These are phyloP conservation scores for Thermomucor indicae-seudaticae DNA, from an alignment of 371 early-diverging fungal genomes.

Conservation along the genomic window DNA sequence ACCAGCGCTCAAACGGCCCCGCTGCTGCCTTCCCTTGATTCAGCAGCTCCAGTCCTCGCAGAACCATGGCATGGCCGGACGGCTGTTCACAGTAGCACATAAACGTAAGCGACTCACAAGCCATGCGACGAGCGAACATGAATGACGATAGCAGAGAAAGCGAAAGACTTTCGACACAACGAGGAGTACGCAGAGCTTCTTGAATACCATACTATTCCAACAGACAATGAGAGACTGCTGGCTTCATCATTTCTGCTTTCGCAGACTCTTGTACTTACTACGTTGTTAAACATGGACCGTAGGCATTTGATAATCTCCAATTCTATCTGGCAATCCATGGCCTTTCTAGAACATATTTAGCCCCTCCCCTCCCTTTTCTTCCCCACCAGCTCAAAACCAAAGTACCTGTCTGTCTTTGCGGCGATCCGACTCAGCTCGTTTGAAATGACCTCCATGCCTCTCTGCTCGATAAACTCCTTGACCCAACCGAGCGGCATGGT, in stretches of 20 bases:
- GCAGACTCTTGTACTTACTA: constrained; percentile 16
- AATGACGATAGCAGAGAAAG: constrained; percentile 72
- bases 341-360: background rate
- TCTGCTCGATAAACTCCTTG: constrained; percentile 62
- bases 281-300: constrained; percentile 64
- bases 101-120: constrained; percentile 76
- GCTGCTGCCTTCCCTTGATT: constrained; percentile 25
- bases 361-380: background rate
- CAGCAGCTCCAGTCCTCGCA: constrained; percentile 45
- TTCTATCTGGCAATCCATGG: constrained; percentile 56
- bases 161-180: constrained; percentile 60
- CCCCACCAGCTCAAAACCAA: background rate
- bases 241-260: background rate
- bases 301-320: constrained; percentile 71
- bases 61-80: constrained; percentile 45
- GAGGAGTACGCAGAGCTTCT: constrained; percentile 30
- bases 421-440: constrained; percentile 57
- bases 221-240: background rate
- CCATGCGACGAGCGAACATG: constrained; percentile 66
- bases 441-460: constrained; percentile 62
- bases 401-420: constrained; percentile 34
- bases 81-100: constrained; percentile 78
- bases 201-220: constrained; percentile 20
- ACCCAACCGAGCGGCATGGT: constrained; percentile 67
- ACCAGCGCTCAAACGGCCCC: constrained; percentile 73